phyloP scores from a whole-genome alignment of 371 early-diverging fungal genomes.

The Mucor indicus region DNA sequence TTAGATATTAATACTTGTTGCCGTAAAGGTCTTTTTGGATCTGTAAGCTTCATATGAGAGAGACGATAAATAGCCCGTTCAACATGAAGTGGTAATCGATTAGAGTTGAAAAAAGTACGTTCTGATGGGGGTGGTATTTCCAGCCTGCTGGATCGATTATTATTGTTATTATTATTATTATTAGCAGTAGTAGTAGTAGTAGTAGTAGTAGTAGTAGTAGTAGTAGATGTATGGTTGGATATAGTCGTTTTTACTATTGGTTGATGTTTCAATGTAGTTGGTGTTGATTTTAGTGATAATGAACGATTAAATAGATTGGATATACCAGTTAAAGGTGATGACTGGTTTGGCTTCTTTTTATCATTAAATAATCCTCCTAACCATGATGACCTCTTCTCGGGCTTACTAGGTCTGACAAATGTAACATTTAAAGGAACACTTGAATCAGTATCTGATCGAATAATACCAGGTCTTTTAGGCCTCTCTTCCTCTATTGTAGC shows the following conservation, averaged over 20 bases:
- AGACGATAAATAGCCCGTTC: constrained; percentile 84
- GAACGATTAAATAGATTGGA: constrained; percentile 27
- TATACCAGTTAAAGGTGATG: constrained; percentile 16
- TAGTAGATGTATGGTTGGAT: neutral
- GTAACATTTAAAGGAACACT: neutral
- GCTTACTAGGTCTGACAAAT: too few species aligned
- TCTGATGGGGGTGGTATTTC: constrained; percentile 8
- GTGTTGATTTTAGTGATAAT: constrained; percentile 20
- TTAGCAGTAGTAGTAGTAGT: neutral
- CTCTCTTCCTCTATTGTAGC: neutral
- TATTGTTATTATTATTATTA: neutral
- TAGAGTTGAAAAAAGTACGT: constrained; percentile 20
- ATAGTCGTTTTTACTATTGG: neutral
- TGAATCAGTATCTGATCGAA: constrained; percentile 7
- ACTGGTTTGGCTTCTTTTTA: neutral
- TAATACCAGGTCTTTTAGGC: constrained; percentile 5
- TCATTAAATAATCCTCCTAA: constrained; percentile 22
- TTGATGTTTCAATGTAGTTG: too few species aligned
- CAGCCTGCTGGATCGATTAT: constrained; percentile 20
- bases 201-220: neutral
- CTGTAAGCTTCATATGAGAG: constrained; percentile 84
- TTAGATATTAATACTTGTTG: constrained; percentile 89
- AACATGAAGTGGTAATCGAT: constrained; percentile 69
- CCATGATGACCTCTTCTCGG: constrained; percentile 27
- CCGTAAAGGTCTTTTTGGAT: constrained; percentile 72